A percentile compares a stretch with the other conserved stretches of the same genome.
These are phyloP conservation scores for Dryas integrifolia DNA, from an alignment of 331 rosid species.

Conservation along the genomic window DNA sequence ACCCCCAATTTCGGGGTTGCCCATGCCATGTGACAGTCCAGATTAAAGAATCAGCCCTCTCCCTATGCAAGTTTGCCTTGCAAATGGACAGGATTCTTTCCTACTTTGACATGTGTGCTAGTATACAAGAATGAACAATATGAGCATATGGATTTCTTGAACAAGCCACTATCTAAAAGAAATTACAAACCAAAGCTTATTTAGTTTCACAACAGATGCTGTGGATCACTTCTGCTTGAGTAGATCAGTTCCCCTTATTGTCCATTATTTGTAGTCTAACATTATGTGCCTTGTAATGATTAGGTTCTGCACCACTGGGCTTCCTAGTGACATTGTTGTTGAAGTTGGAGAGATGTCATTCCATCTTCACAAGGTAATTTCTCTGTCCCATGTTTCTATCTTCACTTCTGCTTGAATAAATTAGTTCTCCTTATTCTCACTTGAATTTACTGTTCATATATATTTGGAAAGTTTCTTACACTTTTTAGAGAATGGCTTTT, in stretches of 20 bases:
- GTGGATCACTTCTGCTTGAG: background rate
- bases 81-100: background rate
- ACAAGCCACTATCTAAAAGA: too few species aligned
- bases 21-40: background rate
- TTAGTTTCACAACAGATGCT: background rate
- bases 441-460: conserved; percentile 6
- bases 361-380: conserved; percentile 93
- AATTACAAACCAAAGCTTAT: background rate
- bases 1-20: background rate
- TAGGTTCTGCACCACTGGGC: conserved; percentile 98
- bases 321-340: conserved; percentile 87
- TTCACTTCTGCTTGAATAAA: background rate
- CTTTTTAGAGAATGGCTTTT: background rate
- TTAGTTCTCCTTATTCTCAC: background rate
- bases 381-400: conserved; percentile 7
- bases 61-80: background rate
- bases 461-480: background rate
- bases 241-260: background rate
- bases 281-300: conserved; percentile 11
- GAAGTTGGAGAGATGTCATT: conserved; percentile 97
- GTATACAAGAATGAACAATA: background rate
- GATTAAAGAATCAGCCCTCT: background rate
- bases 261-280: background rate
- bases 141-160: background rate
- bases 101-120: too few species aligned